Evolutionary conservation across 176 grass and related monocot species (phyloP), one percentile per base, ranked within the genome.

Genomic region (Olyra latifolia): DNA sequence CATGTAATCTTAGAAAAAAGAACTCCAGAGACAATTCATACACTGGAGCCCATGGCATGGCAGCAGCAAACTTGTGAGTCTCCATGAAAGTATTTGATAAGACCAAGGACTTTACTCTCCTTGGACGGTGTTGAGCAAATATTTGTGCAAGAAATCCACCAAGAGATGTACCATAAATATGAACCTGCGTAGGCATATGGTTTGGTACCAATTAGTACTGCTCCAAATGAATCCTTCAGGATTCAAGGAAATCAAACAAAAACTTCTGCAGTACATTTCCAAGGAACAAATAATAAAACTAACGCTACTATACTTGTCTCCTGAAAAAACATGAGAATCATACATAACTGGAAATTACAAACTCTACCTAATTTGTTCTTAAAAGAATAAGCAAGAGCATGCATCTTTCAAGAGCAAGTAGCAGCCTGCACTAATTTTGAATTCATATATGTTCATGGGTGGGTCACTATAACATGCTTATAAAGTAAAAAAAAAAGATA

Each of bases 141-240:
- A 98, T 89, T 84, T 95, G 90, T 78, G 92, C 95, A 28, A 98
- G 78, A 63, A 98, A 98, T 89, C 92, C 95, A 79, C 95, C 95
- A 83, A 98, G 92, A 85, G 95, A 98, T 80, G 95, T 98, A 60
- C 95, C 95, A 88, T 95, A 98, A 75, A 98, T 89, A 82, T 98
- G 95, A 68, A 98, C 90, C 95, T 98, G 75, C 43, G 79, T 75
- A 72, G 27, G 75, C 28, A 68, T 4, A 63, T 27, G 17, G 71
- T 71, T 40, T 3, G 45, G n/a, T 44, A 75, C 5, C 40, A 71
- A 53, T 54, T 43, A 87, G 43, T 74, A 58, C 11, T 1, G 72
- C 8, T 38, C 74, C 19, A 25, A 67, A 74, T 70, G 16, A 62
- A 49, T 62, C 8, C 28, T 24, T 75, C 17, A 19, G 1, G 19